Base-by-base conservation (phyloP, 306 rosid genomes). In the Psophocarpus tetragonolobus region DNA sequence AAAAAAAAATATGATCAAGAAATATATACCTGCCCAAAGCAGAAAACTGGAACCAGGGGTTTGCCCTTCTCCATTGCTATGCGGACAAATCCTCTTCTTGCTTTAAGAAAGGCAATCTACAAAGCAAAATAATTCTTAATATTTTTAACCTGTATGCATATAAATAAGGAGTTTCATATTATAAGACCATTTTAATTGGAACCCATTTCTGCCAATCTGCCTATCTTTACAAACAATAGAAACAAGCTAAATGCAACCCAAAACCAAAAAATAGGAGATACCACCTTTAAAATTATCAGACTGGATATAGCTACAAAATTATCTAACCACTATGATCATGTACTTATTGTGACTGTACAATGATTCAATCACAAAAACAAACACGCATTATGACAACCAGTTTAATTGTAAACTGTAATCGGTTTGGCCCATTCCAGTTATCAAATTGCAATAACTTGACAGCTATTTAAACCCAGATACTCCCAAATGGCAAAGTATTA, bases 11-110 rank as follows among this genome's bases (percentile, higher is more conserved):
- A 18, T 14, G 3, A 11, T 27, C 41, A 68, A 48, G 38, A 39
- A 53, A 57, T n/a, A 50, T 32, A 53, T 78, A 94, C 99, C 97
- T 95, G 97, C 32, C 99, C 99, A 64, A 92, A 95, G 85, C 97
- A 90, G 91, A 92, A 95, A 84, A 91, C 93, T 35, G 99, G 99
- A 86, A 95, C 99, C 66, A 92, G 78, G 20, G 99, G 97, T 23
- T 21, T 39, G 14, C 99, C 99, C 77, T 60, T 86, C 87, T 84
- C 84, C 88, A 95, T 82, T 39, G 99, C 99, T 79, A 92, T 68
- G 39, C 97, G 97, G 45, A 95, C 90, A 80, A 95, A 95, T 75
- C 99, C 97, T 77, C 87, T 90, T 90, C 99, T 91, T n/a, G 88
- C 47, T 82, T 90, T 92, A 32, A 95, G 93, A 86, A 76, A 95